These are phyloP conservation scores for Leccinum aurantiacum DNA, from an alignment of 768 basidiomycete genomes.

Conservation along the genomic window DNA sequence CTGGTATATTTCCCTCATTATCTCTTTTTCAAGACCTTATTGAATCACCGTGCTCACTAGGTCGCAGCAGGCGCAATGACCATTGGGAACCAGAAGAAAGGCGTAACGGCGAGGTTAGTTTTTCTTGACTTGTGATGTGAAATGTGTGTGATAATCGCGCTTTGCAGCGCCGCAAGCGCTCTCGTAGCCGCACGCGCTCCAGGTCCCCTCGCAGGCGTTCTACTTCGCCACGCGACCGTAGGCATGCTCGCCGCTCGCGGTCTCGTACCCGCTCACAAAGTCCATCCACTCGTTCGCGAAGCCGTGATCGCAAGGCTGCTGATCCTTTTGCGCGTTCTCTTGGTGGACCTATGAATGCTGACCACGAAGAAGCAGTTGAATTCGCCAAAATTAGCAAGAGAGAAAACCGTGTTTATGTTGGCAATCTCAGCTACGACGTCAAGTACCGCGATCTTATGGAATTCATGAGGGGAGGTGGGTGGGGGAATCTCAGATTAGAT, in stretches of 20 bases:
- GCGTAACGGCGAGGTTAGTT: conserved; percentile 68
- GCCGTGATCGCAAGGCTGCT: conserved; percentile 57
- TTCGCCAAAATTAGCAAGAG: conserved; percentile 95
- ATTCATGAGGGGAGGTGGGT: conserved; percentile 99
- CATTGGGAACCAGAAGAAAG: conserved; percentile 86
- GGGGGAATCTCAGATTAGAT: conserved; percentile 65
- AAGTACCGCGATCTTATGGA: conserved; percentile 98
- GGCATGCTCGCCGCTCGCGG: conserved; percentile 59
- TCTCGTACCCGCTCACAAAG: conserved; percentile 63
- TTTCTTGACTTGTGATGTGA: background rate
- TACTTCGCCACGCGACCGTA: conserved; percentile 53
- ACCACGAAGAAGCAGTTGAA: conserved; percentile 91
- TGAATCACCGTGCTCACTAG: conserved; percentile 28
- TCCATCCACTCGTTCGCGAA: conserved; percentile 49
- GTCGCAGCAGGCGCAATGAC: conserved; percentile 52
- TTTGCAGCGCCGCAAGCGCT: conserved; percentile 64
- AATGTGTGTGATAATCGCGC: background rate
- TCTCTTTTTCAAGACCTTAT: background rate
- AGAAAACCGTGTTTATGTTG: conserved; percentile 98
- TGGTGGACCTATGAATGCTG: conserved; percentile 86
- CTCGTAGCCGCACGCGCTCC: conserved; percentile 64
- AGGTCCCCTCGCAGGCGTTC: conserved; percentile 69
- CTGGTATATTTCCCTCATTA: conserved; percentile 39
- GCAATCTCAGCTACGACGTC: conserved; percentile 98
- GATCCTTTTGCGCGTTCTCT: conserved; percentile 78